Percentiles rank a stretch among this genome's conserved stretches.
Conservation (phyloP, 2,329 filamentous ascomycete species). For the Fusarium haematococcum region DNA sequence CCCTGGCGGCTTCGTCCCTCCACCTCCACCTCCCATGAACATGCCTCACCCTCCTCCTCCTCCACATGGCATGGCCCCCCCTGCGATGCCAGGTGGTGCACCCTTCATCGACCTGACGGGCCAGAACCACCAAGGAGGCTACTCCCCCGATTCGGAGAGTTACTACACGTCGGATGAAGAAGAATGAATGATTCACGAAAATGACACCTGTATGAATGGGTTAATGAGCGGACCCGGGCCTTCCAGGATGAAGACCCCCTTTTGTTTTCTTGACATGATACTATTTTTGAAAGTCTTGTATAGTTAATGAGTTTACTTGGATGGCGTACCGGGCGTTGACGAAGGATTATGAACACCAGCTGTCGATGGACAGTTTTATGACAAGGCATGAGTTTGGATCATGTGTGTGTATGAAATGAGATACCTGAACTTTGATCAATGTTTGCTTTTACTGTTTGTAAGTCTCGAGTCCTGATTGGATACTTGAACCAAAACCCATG, state of each 20-base stretch:
- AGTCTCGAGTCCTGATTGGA: conserved; percentile 25
- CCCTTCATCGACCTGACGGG: conserved; percentile 41
- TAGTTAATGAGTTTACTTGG: background rate
- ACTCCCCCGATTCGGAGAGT: conserved; percentile 1
- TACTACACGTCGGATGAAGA: conserved; percentile 20
- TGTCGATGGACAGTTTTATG: background rate
- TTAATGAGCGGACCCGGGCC: conserved; percentile 7
- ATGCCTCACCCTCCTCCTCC: conserved; percentile 23
- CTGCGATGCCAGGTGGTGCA: conserved; percentile 26
- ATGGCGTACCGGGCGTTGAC: background rate
- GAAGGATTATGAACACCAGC: background rate
- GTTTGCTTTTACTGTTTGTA: background rate
- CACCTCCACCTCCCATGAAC: conserved; percentile 16
- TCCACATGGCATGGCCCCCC: conserved; percentile 33
- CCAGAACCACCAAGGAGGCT: conserved; percentile 29
- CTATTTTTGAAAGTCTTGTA: background rate
- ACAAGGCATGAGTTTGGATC: background rate
- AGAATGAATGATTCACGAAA: background rate
- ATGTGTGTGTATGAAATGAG: background rate
- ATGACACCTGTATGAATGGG: background rate
- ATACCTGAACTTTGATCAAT: background rate
- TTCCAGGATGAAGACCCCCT: background rate
- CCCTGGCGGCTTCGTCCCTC: conserved; percentile 22
- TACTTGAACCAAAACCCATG: background rate
- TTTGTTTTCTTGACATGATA: conserved; percentile 2